Evolutionary conservation across 495 filamentous ascomycete species (phyloP).

Genomic region (Neurospora sp.): DNA sequence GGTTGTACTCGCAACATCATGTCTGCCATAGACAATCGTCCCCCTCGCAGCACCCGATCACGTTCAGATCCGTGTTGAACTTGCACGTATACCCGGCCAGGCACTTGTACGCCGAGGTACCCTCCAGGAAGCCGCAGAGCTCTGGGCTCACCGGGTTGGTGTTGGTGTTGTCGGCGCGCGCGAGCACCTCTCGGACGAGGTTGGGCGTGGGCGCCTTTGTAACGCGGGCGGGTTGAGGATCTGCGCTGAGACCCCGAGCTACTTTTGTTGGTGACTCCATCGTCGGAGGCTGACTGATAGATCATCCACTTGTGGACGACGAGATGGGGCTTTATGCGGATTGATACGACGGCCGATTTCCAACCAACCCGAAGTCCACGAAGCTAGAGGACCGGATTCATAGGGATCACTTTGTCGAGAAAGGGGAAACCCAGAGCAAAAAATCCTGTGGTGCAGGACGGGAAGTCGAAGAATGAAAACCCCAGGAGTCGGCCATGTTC

Average conservation of each 20-base stretch:
- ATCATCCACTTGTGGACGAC: background rate
- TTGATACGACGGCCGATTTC: background rate
- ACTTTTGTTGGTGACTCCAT: background rate
- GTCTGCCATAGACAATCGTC: slow-evolving; percentile 1
- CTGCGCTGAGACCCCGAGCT: background rate
- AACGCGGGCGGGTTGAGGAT: background rate
- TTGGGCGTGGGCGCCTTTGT: background rate
- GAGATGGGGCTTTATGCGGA: background rate
- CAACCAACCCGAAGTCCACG: background rate
- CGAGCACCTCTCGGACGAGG: background rate
- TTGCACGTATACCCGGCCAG: background rate
- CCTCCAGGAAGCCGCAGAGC: slow-evolving; percentile 2
- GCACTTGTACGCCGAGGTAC: background rate
- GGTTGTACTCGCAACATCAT: background rate
- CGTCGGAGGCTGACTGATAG: background rate
- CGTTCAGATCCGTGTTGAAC: slow-evolving; percentile 5
- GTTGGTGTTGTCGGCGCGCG: background rate
- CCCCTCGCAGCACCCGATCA: slow-evolving; percentile 1
- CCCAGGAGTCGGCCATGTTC: background rate
- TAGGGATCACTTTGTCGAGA: background rate
- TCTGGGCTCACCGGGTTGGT: background rate
- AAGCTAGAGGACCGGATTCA: background rate
- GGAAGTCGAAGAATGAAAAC: background rate
- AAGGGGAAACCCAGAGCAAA: background rate
- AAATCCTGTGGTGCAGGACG: too few species aligned